phyloP scores from a whole-genome alignment of 1,284 basidiomycete species.

The Fomitopsis betulina region DNA sequence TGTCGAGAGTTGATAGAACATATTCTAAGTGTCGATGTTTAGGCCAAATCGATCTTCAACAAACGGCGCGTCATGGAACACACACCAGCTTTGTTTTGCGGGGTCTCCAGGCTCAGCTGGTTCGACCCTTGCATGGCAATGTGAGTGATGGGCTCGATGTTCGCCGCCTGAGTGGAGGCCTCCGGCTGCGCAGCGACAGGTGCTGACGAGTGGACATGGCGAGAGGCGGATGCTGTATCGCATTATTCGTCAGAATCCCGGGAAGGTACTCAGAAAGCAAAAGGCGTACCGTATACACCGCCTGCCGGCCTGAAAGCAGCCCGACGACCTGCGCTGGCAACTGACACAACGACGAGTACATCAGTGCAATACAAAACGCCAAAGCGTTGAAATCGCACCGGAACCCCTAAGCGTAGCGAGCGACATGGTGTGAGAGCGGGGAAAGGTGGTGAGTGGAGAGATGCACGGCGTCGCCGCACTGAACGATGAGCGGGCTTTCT shows the following conservation, averaged over 20 bases:
- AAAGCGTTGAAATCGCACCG: slow-evolving; percentile 29
- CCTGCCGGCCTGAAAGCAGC: slow-evolving; percentile 41
- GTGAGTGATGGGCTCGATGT: slow-evolving; percentile 53
- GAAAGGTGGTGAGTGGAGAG: slow-evolving; percentile 9
- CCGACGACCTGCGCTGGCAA: slow-evolving; percentile 39
- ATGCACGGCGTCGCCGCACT: slow-evolving; percentile 13
- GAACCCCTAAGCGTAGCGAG: slow-evolving; percentile 42
- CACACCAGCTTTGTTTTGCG: slow-evolving; percentile 86
- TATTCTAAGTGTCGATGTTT: slow-evolving; percentile 64
- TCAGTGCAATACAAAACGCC: slow-evolving; percentile 1
- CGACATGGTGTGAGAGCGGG: slow-evolving; percentile 39
- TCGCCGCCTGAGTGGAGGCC: slow-evolving; percentile 39
- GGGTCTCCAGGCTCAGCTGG: slow-evolving; percentile 83
- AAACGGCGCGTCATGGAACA: slow-evolving; percentile 11
- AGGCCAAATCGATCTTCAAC: neutral
- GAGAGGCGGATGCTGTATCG: slow-evolving; percentile 35
- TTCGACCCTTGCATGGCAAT: slow-evolving; percentile 78
- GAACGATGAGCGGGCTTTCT: slow-evolving; percentile 21
- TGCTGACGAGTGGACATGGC: slow-evolving; percentile 52
- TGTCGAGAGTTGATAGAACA: slow-evolving; percentile 94
- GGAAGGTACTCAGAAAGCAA: neutral
- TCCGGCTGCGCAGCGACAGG: slow-evolving; percentile 31
- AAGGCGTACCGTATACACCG: slow-evolving; percentile 39
- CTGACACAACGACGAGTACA: slow-evolving; percentile 25
- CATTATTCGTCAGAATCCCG: neutral